Evolutionary conservation across 116 monocot genomes (phyloP), one percentile per base, ranked within the genome.

Genomic region (Iris pallida): DNA sequence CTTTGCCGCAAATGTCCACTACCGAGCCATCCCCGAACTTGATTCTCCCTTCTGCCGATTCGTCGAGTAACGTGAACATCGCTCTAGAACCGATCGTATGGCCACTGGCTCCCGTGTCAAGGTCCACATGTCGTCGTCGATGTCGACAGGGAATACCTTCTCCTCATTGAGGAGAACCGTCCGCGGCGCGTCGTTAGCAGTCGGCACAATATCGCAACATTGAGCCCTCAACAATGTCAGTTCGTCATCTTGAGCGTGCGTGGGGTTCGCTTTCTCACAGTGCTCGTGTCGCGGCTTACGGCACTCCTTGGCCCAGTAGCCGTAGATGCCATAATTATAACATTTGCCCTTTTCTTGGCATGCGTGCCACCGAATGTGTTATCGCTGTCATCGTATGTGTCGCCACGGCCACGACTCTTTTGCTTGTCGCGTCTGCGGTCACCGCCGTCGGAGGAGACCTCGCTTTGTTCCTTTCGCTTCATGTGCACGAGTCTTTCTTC

Each of bases 21-120:
- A 20, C 20, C 59, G 59, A 59, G 59, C 18, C 18, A 59, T 59
- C 59, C 18, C 59, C 59, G 20, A 59, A 59, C 20, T 20, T 59
- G 18, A 59, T 20, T 4, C 17, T 19, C 18, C 59, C 59, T 10
- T 59, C 20, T 7, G 20, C 20, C 6, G 59, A 19, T 48, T 15
- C 6, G 18, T 59, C 59, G 20, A 59, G 15, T 5, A 8, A 15
- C 11, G 59, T 30, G 20, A 59, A 59, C 20, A 18, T 59, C 20
- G 9, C 18, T 7, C 7, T 20, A 59, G 7, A 12, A 20, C 59
- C 59, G 59, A 18, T 59, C 59, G 20, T 59, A 11, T 59, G 59
- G 18, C 20, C 20, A 59, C 20, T 59, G 15, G 59, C 59, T 8
- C 59, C 59, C 6, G 59, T 59, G 20, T 59, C 59, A 6, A 59